These are phyloP conservation scores for Hondaea fermentalgiana DNA, from an alignment of 108 stramenopile genomes.

Conservation along the genomic window DNA sequence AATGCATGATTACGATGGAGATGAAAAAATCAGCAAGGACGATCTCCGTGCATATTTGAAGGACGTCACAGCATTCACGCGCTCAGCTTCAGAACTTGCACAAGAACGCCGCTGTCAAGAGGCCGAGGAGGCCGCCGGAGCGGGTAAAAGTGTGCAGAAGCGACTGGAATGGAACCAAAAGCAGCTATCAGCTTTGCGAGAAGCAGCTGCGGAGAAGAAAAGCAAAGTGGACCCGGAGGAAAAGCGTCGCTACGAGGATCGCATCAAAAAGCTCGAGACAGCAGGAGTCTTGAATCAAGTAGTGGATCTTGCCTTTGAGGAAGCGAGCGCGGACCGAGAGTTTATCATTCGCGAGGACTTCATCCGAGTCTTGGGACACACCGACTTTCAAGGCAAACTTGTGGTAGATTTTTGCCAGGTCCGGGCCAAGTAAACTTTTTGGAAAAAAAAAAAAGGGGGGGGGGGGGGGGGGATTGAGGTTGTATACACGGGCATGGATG, in stretches of 20 bases:
- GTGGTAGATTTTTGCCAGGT: background rate
- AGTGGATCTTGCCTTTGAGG: background rate
- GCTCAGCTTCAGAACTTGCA: background rate
- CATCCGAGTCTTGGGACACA: background rate
- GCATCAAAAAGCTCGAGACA: background rate
- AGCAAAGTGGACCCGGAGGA: background rate
- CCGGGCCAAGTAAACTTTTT: background rate
- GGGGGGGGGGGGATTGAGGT: no score
- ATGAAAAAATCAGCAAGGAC: background rate
- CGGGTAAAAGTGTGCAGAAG: background rate
- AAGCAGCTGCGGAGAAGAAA: background rate
- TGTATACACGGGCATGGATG: no score
- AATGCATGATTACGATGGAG: background rate
- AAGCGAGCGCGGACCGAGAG: background rate
- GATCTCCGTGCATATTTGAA: background rate
- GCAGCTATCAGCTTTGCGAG: background rate
- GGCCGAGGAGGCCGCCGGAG: background rate
- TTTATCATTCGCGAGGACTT: background rate
- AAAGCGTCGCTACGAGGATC: background rate
- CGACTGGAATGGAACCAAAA: background rate
- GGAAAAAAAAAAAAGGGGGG: no score
- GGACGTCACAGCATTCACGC: background rate
- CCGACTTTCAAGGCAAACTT: slow-evolving; percentile 1
- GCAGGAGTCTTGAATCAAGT: background rate
- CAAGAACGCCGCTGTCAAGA: background rate